Evolutionary conservation across 106 monocot genomes (phyloP), one percentile per base, ranked within the genome.

Genomic region (Iris macrosiphon): DNA sequence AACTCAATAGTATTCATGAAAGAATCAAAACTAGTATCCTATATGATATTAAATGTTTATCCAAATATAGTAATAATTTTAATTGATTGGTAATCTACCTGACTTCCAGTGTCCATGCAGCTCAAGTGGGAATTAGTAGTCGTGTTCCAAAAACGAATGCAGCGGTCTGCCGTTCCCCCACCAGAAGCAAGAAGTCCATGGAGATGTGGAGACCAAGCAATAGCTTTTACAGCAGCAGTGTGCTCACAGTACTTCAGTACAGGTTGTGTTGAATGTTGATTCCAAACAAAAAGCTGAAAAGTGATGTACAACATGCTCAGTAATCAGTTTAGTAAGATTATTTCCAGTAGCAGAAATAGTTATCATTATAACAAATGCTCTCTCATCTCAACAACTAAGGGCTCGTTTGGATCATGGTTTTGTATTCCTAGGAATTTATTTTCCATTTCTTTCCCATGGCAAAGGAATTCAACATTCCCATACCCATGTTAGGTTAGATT

Each of bases 141-240:
- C 49, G 98, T 91, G 57, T 99, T 99, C 90, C 87, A 87, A 56
- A 99, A 91, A 24, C 91, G 87, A 56, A 99, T 92, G 52, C 87
- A 91, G 42, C 91, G 71, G 52, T 99, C 98, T 67, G 98, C 98
- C 27, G 98, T 99, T 17, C 98, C 98, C n/a, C 91, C 98, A 49
- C 98, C 98, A 43, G 98, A 99, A 58, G 98, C 83, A 62, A 99
- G 78, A 60, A 91, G 78, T 1, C 98, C 98, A 61, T 99, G 87
- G 13, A 81, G 56, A 73, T 91, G 98, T 32, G 98, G 98, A 34
- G 98, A 99, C 98, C 98, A 99, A 2, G 98, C 91, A 70, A 99
- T 87, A 52, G 98, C 98, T 69, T 99, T 99, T 34, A 99, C 98
- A 59, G 98, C 98, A 60, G 98, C 98, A 33, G 87, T 99, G 53